A percentile compares a stretch with the other conserved stretches of the same genome.
Evolutionary conservation across 2,329 filamentous ascomycete genomes (phyloP).

Genomic region (Xenosphaeropsis pyriputrescens): DNA sequence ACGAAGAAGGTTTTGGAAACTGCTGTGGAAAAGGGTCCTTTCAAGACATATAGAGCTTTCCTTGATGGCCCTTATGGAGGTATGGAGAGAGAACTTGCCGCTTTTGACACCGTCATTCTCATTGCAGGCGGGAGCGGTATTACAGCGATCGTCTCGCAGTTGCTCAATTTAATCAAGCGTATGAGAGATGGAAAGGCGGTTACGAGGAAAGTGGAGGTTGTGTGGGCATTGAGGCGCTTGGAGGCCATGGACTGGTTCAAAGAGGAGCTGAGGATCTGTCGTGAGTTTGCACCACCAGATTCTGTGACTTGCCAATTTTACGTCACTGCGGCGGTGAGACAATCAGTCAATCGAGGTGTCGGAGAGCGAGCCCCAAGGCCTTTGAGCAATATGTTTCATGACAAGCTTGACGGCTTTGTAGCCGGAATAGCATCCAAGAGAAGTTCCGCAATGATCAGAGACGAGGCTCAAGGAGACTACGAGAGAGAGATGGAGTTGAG

Average conservation of each 20-base stretch:
- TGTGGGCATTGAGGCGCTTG: slow-evolving; percentile 86
- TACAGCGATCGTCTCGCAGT: slow-evolving; percentile 81
- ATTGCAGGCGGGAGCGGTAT: slow-evolving; percentile 92
- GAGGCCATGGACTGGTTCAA: slow-evolving; percentile 98
- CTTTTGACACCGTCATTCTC: slow-evolving; percentile 86
- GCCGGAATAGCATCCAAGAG: slow-evolving; percentile 77
- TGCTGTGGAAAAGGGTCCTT: slow-evolving; percentile 72
- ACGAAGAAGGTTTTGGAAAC: slow-evolving; percentile 74
- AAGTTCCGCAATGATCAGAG: slow-evolving; percentile 68
- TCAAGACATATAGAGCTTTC: slow-evolving; percentile 84
- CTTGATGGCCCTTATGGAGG: slow-evolving; percentile 91
- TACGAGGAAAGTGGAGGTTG: slow-evolving; percentile 75
- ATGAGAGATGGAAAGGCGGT: slow-evolving; percentile 93
- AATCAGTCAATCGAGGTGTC: slow-evolving; percentile 9
- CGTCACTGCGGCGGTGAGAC: slow-evolving; percentile 59
- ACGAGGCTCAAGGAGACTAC: slow-evolving; percentile 65
- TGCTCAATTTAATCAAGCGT: slow-evolving; percentile 87
- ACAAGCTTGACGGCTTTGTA: slow-evolving; percentile 77
- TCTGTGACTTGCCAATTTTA: slow-evolving; percentile 91
- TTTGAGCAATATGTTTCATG: slow-evolving; percentile 64
- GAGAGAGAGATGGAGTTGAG: slow-evolving; percentile 70
- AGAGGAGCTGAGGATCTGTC: slow-evolving; percentile 83
- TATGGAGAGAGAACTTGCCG: slow-evolving; percentile 77
- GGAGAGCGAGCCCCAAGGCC: slow-evolving; percentile 39
- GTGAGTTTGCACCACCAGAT: slow-evolving; percentile 76